These are phyloP conservation scores for Puccinellia tenuiflora DNA, from an alignment of 176 grass and related monocot genomes.

Conservation along the genomic window DNA sequence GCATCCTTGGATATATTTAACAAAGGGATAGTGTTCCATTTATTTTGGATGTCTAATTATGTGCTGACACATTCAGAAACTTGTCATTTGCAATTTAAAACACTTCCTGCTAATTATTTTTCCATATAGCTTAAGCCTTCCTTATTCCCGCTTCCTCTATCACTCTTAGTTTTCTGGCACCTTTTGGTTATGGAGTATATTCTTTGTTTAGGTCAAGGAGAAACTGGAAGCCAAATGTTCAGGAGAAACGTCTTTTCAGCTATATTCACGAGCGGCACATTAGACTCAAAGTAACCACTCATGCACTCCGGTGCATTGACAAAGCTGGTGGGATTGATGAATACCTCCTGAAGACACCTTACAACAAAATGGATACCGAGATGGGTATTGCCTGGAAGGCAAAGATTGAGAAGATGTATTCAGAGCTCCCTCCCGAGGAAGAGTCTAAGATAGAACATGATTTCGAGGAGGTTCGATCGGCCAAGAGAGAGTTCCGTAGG, in stretches of 20 bases:
- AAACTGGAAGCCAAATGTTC: slow-evolving; percentile 95
- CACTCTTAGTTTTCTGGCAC: background rate
- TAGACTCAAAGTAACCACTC: slow-evolving; percentile 78
- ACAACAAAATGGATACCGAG: slow-evolving; percentile 89
- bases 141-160: background rate
- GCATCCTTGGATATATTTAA: background rate
- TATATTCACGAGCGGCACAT: slow-evolving; percentile 91
- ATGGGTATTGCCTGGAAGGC: slow-evolving; percentile 78
- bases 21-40: background rate
- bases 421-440: slow-evolving; percentile 68
- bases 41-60: background rate
- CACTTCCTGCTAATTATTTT: background rate
- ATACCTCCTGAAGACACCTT: slow-evolving; percentile 92
- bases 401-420: slow-evolving; percentile 94
- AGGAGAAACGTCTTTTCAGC: slow-evolving; percentile 93
- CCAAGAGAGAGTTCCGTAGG: slow-evolving; percentile 44
- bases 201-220: slow-evolving; percentile 66
- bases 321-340: slow-evolving; percentile 98
- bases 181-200: background rate
- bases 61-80: background rate
- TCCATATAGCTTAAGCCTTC: background rate
- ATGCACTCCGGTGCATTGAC: slow-evolving; percentile 92
- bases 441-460: slow-evolving; percentile 61
- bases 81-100: background rate
- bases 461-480: slow-evolving; percentile 44